phyloP scores from a whole-genome alignment of 164 flowering plant species.

The Piper longum region DNA sequence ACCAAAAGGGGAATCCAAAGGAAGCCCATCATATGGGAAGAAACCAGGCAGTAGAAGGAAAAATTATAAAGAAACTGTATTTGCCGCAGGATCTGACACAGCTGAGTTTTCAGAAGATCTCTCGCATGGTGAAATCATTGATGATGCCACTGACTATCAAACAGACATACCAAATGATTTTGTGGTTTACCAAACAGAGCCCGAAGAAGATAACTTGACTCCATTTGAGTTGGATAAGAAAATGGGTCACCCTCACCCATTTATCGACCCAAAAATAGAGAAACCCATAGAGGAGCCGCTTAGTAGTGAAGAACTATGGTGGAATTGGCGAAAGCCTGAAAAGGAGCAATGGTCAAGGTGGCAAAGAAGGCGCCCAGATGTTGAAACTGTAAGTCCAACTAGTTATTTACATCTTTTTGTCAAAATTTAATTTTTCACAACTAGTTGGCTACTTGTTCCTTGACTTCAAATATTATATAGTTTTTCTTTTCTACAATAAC shows the following conservation, averaged over 20 bases:
- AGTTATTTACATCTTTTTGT: background rate
- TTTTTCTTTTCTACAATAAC: too few species aligned
- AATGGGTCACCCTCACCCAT: constrained; percentile 76
- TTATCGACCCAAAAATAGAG: constrained; percentile 65
- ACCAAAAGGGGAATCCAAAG: constrained; percentile 58
- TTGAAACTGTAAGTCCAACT: constrained; percentile 64
- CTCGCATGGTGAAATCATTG: constrained; percentile 21
- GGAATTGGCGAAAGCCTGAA: constrained; percentile 95
- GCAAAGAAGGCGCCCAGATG: constrained; percentile 85
- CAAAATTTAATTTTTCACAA: background rate
- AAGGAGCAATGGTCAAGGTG: constrained; percentile 88
- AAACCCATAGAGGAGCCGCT: constrained; percentile 53
- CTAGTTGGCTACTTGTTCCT: too few species aligned
- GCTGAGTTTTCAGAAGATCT: constrained; percentile 24
- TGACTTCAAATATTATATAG: too few species aligned
- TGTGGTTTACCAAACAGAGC: constrained; percentile 62
- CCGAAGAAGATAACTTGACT: constrained; percentile 32
- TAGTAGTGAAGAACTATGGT: constrained; percentile 83
- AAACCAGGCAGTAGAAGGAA: constrained; percentile 89
- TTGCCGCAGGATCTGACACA: constrained; percentile 29
- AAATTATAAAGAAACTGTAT: constrained; percentile 33
- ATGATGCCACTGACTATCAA: constrained; percentile 33
- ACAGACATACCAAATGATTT: constrained; percentile 44
- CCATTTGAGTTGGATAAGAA: constrained; percentile 67
- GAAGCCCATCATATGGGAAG: constrained; percentile 69